Base-by-base conservation (phyloP, 306 rosid genomes). In the Citrullus amarus region DNA sequence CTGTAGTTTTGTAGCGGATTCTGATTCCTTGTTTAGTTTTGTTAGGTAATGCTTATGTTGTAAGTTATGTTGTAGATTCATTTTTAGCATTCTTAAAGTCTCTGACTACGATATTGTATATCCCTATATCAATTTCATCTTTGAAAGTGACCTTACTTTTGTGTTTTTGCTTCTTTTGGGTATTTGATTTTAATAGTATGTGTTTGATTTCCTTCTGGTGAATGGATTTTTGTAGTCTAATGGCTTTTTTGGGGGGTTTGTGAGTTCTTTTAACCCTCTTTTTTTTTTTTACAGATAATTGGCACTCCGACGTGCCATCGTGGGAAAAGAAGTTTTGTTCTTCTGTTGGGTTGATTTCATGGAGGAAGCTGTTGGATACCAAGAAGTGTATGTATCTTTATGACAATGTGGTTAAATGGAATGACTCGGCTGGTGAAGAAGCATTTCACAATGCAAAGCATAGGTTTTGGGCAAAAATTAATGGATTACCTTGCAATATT, bases 241-340 rank as follows among this genome's bases (percentile, higher is more conserved):
- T 78, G 66, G 63, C 69, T 78, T 83, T 55, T 6, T 53, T 9
- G 12, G 16, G 68, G 41, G n/a, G 1, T 75, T 4, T 38, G 28
- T 7, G 12, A 4, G 0, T 14, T 1, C 68, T 50, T 50, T 13
- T 12, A 10, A 10, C 20, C 28, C 28, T 25, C 28, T 25, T 25
- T 25, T 20, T 20, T 50, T 34, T 82, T 59, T 78, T 75, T 43
- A 25, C 85, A 88, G 93, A 78, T 70, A 84, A 20, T 54, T 72
- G 89, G 86, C 86, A 83, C 66, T 65, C 79, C 2, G 77, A 81
- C 8, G 90, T 89, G 66, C 97, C 96, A 18, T 12, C 71, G 9
- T 94, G 98, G 98, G 98, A 94, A 76, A 92, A 82, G 86, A 82
- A 84, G 59, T 94, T 90, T 79, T 92, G 95, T 78, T 12, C 22